Conservation (phyloP, 2,329 filamentous ascomycete species). For the Penicillium sp. region DNA sequence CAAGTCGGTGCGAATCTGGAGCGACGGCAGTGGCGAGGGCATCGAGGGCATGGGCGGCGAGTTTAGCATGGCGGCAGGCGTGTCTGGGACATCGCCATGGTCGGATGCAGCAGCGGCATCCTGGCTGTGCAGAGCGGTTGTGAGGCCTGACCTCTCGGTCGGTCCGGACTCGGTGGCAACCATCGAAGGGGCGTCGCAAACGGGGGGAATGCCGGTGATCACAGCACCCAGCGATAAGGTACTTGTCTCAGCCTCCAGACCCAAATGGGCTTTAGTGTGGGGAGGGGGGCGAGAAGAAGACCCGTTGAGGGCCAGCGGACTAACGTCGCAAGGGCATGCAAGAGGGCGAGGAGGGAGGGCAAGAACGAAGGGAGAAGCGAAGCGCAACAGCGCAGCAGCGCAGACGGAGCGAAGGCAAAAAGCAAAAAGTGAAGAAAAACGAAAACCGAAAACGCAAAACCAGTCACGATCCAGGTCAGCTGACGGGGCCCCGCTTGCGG, state of each 20-base stretch:
- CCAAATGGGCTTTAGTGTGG: slow-evolving; percentile 21
- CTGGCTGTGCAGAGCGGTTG: slow-evolving; percentile 12
- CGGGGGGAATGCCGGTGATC: slow-evolving; percentile 7
- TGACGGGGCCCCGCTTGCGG: too few species aligned
- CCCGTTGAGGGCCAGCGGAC: slow-evolving; percentile 23
- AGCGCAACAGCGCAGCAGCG: too few species aligned
- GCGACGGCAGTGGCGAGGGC: slow-evolving; percentile 28
- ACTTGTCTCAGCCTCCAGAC: slow-evolving; percentile 21
- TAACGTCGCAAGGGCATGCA: slow-evolving; percentile 12
- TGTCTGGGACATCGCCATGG: slow-evolving; percentile 7
- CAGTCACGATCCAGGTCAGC: too few species aligned
- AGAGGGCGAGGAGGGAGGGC: neutral
- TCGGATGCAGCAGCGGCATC: slow-evolving; percentile 15
- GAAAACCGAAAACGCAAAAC: too few species aligned
- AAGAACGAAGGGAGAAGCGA: too few species aligned
- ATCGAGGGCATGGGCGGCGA: too few species aligned
- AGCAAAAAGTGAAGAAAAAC: too few species aligned
- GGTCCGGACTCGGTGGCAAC: slow-evolving; percentile 15
- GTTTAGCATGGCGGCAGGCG: slow-evolving; percentile 8
- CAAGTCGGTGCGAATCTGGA: slow-evolving; percentile 40
- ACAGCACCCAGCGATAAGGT: slow-evolving; percentile 12
- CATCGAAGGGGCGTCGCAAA: slow-evolving; percentile 15
- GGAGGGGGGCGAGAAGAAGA: slow-evolving; percentile 14
- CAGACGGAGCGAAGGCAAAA: too few species aligned
- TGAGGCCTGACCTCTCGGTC: slow-evolving; percentile 21